Base-by-base conservation (phyloP, 2,329 filamentous ascomycete species). In the Alternaria alternata region DNA sequence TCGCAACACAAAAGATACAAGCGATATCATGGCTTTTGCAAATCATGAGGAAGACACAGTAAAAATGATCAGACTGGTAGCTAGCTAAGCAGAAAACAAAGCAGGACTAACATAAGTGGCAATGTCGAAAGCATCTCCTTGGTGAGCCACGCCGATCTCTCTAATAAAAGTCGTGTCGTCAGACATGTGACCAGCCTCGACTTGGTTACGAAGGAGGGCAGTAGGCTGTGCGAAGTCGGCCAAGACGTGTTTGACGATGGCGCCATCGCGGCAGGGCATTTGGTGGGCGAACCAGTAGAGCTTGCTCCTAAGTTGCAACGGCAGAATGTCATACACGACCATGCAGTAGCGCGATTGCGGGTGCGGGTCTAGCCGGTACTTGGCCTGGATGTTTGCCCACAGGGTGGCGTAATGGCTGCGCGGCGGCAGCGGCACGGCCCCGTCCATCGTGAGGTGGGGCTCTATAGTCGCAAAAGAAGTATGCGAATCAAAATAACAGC, bases 401-500 rank as follows among this genome's bases (percentile, higher is more conserved):
- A 51, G 18, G 20, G 32, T 24, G 7, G 30, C 28, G 48, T 51
- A 51, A 32, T 51, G 48, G 32, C 30, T 38, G 14, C 24, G 48
- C 6, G 22, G 48, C 2, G 48, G 48, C 30, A 51, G 48, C 48
- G 48, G 48, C 18, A 28, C 18, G 30, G 34, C 48, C 48, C 30
- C 48, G 16, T 20, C 18, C 48, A 51, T 34, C 4, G 32, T 51
- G 20, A 51, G 48, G 48, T 18, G 34, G 16, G 30, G 30, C 20
- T 51, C 48, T 24, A 51, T 12, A 12, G 48, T 20, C 30, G 32
- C 30, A 36, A 51, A 51, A 16, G 48, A 36, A 16, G 48, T 32
- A 16, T 51, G 48, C 7, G 48, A 51, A 32, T 51, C 32, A 24
- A 51, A 51, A 38, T 51, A 51, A 36, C 20, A 51, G 20, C 48